These are phyloP conservation scores for Breynia disticha DNA, from an alignment of 441 rosid species.

Conservation along the genomic window DNA sequence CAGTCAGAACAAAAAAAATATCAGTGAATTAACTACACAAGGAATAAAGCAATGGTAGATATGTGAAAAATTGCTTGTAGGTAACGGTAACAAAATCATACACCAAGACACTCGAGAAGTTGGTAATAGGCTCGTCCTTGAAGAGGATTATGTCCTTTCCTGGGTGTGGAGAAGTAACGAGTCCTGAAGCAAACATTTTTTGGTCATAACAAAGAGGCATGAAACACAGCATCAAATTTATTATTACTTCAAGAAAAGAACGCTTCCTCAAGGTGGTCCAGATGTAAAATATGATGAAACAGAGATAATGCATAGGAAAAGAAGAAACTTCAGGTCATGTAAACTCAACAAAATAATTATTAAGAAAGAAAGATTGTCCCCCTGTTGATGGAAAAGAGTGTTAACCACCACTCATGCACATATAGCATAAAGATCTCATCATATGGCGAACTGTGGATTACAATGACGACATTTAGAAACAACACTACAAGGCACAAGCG, in stretches of 20 bases:
- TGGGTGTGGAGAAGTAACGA: constrained; percentile 79
- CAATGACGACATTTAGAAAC: background rate
- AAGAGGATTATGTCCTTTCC: constrained; percentile 97
- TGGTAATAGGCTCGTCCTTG: constrained; percentile 98
- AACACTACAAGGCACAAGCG: background rate
- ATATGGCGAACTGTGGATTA: too few species aligned
- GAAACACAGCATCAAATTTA: background rate
- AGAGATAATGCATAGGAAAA: too few species aligned
- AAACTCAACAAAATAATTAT: too few species aligned
- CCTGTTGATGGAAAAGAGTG: too few species aligned
- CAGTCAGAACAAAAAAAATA: background rate
- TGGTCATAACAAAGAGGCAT: background rate
- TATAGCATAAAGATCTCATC: too few species aligned
- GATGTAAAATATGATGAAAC: too few species aligned
- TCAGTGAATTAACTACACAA: background rate
- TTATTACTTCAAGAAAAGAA: background rate
- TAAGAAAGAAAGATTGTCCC: too few species aligned
- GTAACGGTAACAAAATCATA: constrained; percentile 25
- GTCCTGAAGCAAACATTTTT: constrained; percentile 47
- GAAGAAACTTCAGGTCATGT: too few species aligned
- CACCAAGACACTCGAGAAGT: constrained; percentile 94
- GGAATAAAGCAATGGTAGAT: background rate
- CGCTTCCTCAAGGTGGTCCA: too few species aligned
- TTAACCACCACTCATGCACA: too few species aligned
- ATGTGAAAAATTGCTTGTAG: constrained; percentile 8